These are phyloP conservation scores for Emergomyces africanus DNA, from an alignment of 2,329 filamentous ascomycete species.

Conservation along the genomic window DNA sequence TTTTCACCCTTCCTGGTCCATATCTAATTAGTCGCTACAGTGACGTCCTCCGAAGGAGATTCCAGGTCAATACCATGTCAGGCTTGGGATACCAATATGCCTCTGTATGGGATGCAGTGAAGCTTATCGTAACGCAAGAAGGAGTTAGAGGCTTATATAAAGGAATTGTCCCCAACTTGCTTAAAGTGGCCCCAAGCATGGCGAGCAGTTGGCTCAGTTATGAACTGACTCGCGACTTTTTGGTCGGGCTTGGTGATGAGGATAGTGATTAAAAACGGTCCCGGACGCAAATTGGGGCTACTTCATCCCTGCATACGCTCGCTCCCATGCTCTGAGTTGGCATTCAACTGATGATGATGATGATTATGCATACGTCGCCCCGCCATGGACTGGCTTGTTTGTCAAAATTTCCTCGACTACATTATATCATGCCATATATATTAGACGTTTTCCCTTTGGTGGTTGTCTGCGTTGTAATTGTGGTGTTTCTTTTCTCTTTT, in stretches of 20 bases:
- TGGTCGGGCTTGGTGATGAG: slow-evolving; percentile 45
- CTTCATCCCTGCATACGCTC: background rate
- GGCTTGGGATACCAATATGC: slow-evolving; percentile 97
- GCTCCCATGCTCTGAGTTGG: background rate
- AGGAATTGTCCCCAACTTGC: slow-evolving; percentile 83
- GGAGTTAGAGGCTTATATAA: slow-evolving; percentile 83
- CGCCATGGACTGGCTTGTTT: background rate
- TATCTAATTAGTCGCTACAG: slow-evolving; percentile 31
- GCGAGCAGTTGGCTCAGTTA: slow-evolving; percentile 97
- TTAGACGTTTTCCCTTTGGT: background rate
- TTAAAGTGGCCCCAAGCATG: slow-evolving; percentile 98
- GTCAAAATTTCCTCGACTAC: background rate
- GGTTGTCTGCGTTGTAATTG: background rate
- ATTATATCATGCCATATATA: background rate
- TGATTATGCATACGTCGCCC: too few species aligned
- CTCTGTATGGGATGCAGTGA: slow-evolving; percentile 69
- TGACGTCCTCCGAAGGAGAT: slow-evolving; percentile 82
- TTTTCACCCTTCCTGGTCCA: background rate
- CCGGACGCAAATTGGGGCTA: background rate
- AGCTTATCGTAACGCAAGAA: slow-evolving; percentile 70
- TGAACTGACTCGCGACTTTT: slow-evolving; percentile 79
- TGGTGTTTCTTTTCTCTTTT: background rate
- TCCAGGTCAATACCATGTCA: slow-evolving; percentile 98
- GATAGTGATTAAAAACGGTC: background rate
- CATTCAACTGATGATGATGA: background rate